Base-by-base conservation (phyloP, 2,329 filamentous ascomycete species). In the Fusarium cyanostomum region DNA sequence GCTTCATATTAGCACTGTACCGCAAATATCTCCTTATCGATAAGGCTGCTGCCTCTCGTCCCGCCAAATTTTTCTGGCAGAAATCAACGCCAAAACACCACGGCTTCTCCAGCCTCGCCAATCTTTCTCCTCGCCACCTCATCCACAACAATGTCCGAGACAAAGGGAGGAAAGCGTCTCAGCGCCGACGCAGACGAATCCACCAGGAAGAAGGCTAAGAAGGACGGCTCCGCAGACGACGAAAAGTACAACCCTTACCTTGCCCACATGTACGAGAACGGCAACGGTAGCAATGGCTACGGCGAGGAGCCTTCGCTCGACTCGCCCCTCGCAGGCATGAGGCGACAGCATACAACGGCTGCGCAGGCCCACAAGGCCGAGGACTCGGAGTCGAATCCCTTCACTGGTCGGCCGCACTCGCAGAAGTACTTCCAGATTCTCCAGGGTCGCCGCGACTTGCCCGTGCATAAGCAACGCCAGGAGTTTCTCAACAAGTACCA, bases 401-500 rank as follows among this genome's bases (percentile, higher is more conserved):
- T 97, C 82, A 99, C 89, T 44, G 88, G 89, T 59, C 81, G 85
- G 56, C 82, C 87, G 12, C 89, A 97, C 71, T 93, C 92, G 41
- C 84, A 88, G 68, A 88, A 90, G 73, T 99, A 99, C 82, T 92
- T 97, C 77, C 87, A 88, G 72, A 99, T 99, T 73, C 81, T 99
- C 71, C 86, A 94, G 80, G 86, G 86, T 52, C 86, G 95, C 69
- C 87, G 94, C 74, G 89, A 93, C 70, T 85, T 99, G 60, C 95
- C 95, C 12, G 95, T 99, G 38, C 89, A 96, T 78, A 89, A 92
- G 74, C 95, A 99, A 78, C 89, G 91, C 77, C 88, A 95, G 78
- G 95, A 99, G 75, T 99, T 99, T 75, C 85, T 99, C 59, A 82
- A 94, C 73, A 87, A 96, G 73, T 99, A 96, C 80, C 96, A 99